Evolutionary conservation across 139 green algal genomes (phyloP).

Genomic region (Volvox africanus): DNA sequence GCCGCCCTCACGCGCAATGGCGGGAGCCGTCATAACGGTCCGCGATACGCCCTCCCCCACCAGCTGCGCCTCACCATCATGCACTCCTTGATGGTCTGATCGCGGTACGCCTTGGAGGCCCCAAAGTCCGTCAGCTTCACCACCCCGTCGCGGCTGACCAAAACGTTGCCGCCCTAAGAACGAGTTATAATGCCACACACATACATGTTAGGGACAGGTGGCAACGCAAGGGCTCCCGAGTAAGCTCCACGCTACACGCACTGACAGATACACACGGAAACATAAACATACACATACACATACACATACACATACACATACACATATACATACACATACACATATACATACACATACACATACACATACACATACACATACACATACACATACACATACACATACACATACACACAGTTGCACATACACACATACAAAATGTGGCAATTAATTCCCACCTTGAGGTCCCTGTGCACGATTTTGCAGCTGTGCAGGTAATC

Average conservation of each 20-base stretch:
- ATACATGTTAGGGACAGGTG: too few relatives aligned
- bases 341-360: too few relatives aligned
- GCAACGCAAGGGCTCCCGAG: too few relatives aligned
- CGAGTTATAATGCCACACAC: too few relatives aligned
- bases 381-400: too few relatives aligned
- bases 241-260: too few relatives aligned
- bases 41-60: not conserved
- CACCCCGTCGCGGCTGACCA: slow-evolving; percentile 89
- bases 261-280: too few relatives aligned
- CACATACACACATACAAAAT: too few relatives aligned
- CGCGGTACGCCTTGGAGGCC: slow-evolving; percentile 69
- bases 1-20: too few relatives aligned
- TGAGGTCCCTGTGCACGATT: slow-evolving; percentile 53
- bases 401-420: not conserved
- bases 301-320: too few relatives aligned
- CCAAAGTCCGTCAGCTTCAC: slow-evolving; percentile 99
- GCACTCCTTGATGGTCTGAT: slow-evolving; percentile 62
- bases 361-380: not conserved
- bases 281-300: not conserved
- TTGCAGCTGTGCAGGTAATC: slow-evolving; percentile 90
- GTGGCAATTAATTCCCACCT: too few relatives aligned
- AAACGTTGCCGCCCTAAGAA: slow-evolving; percentile 88
- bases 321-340: not conserved
- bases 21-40: not conserved
- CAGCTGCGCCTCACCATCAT: slow-evolving; percentile 50